phyloP scores from a whole-genome alignment of 768 basidiomycete species.

The Psilocybe subaeruginosa region DNA sequence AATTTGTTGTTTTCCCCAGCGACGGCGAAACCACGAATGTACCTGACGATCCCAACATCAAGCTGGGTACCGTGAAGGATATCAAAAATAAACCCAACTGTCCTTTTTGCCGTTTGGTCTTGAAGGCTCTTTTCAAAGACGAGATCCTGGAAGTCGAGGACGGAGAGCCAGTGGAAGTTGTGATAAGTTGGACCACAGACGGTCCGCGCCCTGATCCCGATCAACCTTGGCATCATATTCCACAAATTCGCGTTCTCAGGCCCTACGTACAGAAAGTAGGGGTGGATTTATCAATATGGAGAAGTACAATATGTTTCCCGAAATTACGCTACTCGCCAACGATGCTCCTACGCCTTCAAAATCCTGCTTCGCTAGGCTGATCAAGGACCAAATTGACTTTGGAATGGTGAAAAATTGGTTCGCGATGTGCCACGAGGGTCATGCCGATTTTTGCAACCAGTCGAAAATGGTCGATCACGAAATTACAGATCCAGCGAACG shows the following conservation, averaged over 20 bases:
- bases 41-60: background rate
- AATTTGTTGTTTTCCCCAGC: background rate
- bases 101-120: constrained; percentile 11
- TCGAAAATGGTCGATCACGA: constrained; percentile 3
- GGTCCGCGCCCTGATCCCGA: background rate
- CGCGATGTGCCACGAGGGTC: background rate
- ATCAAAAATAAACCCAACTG: constrained; percentile 6
- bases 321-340: constrained; percentile 12
- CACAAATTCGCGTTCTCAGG: constrained; percentile 2
- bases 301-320: constrained; percentile 3
- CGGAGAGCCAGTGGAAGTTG: background rate
- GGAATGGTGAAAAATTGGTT: constrained; percentile 13
- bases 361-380: background rate
- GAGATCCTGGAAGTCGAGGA: background rate
- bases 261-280: background rate
- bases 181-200: constrained; percentile 4
- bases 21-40: background rate
- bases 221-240: background rate
- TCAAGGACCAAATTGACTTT: constrained; percentile 13
- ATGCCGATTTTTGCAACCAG: constrained; percentile 5
- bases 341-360: background rate
- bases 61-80: constrained; percentile 4
- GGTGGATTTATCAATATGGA: background rate
- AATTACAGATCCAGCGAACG: constrained; percentile 6
- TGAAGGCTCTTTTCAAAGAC: background rate